phyloP scores from a whole-genome alignment of 163 green algal species.

The Trebouxiophyceae sp. region DNA sequence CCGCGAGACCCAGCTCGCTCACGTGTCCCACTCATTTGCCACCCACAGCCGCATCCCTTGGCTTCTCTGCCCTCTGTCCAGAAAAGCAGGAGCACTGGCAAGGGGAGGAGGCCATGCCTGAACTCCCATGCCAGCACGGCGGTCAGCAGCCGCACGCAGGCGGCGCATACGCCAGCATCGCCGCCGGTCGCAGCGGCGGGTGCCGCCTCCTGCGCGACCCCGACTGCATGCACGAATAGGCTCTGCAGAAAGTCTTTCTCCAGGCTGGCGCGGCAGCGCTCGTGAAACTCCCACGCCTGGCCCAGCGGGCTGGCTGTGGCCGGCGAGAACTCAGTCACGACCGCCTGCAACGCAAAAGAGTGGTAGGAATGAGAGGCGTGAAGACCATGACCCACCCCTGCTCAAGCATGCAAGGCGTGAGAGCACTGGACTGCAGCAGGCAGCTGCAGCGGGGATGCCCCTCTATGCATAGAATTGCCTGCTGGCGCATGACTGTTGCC shows the following conservation, averaged over 20 bases:
- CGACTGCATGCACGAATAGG: conserved; percentile 47
- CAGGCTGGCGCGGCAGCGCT: conserved; percentile 42
- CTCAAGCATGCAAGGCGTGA: no score
- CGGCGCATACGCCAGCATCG: conserved; percentile 28
- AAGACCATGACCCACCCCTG: not conserved
- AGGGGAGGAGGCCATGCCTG: no score
- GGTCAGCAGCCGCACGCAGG: conserved; percentile 40
- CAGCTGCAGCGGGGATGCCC: not conserved
- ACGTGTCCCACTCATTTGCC: no score
- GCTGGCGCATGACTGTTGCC: not conserved
- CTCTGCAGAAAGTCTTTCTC: conserved; percentile 37
- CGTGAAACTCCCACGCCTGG: conserved; percentile 62
- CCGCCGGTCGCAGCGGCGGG: conserved; percentile 5
- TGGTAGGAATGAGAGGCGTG: conserved; percentile 5
- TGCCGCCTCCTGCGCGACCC: conserved; percentile 23
- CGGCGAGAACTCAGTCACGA: conserved; percentile 60
- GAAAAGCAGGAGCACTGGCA: no score
- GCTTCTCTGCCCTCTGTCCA: no score
- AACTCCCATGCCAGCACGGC: conserved; percentile 51
- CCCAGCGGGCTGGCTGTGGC: conserved; percentile 45
- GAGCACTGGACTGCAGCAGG: not conserved
- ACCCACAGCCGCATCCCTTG: no score
- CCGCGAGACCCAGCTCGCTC: no score
- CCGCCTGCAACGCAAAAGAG: conserved; percentile 40
- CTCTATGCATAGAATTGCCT: not conserved